phyloP scores from a whole-genome alignment of 139 green algal genomes.

The Volvox reticuliferus region DNA sequence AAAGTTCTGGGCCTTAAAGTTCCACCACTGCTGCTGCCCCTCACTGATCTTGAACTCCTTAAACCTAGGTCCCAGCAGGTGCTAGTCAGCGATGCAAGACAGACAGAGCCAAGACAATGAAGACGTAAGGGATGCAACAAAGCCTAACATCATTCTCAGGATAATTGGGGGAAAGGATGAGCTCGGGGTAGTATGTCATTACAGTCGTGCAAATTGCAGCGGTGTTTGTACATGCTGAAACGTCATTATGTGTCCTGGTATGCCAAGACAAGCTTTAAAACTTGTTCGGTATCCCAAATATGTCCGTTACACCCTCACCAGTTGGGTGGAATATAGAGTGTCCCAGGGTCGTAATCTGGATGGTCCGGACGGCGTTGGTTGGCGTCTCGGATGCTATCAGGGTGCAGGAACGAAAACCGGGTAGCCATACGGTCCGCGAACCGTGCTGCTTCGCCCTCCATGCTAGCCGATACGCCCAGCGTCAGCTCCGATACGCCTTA shows the following conservation, averaged over 20 bases:
- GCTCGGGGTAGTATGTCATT: too few species aligned
- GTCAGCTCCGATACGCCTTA: constrained; percentile 32
- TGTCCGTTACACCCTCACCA: constrained; percentile 59
- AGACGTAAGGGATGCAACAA: too few species aligned
- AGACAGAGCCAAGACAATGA: too few species aligned
- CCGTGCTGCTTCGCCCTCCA: constrained; percentile 59
- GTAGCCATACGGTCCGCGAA: constrained; percentile 71
- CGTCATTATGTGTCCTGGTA: too few species aligned
- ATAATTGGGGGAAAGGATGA: too few species aligned
- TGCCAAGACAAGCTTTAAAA: too few species aligned
- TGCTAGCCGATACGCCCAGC: constrained; percentile 51
- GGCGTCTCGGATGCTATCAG: constrained; percentile 77
- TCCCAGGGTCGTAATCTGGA: constrained; percentile 83
- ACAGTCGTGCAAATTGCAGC: too few species aligned
- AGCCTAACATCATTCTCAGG: too few species aligned
- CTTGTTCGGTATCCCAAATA: too few species aligned
- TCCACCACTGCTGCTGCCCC: constrained; percentile 97
- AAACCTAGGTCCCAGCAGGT: constrained; percentile 51
- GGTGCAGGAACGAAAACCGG: constrained; percentile 84
- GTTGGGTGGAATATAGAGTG: constrained; percentile 81
- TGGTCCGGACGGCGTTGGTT: constrained; percentile 68
- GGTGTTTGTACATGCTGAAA: too few species aligned
- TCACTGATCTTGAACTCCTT: constrained; percentile 77
- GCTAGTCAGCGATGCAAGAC: background rate
- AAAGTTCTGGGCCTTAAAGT: constrained; percentile 93